Evolutionary conservation across 331 rosid genomes (phyloP).

Genomic region (Saraca asoca): DNA sequence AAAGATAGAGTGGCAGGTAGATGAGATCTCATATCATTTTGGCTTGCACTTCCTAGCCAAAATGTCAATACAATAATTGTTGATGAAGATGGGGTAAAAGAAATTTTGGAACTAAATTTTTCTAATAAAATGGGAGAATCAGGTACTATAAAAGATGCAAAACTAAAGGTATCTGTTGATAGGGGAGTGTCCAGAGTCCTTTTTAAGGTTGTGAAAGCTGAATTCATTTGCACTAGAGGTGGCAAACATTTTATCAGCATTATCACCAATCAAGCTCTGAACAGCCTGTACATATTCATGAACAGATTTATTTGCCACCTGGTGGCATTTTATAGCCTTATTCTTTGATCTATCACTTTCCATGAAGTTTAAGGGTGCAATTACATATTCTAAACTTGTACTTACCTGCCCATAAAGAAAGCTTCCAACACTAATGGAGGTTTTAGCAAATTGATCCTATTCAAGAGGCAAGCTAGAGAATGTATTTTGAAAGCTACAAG

Average conservation of each 20-base stretch:
- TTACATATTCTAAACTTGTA: constrained; percentile 83
- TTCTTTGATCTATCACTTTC: constrained; percentile 53
- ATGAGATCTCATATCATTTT: constrained; percentile 60
- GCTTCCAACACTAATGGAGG: constrained; percentile 93
- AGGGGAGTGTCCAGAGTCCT: constrained; percentile 47
- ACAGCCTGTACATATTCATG: constrained; percentile 52
- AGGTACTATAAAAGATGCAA: constrained; percentile 57
- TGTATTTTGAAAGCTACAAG: constrained; percentile 85
- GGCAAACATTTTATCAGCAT: constrained; percentile 66
- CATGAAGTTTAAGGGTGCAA: constrained; percentile 41
- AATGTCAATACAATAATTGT: constrained; percentile 79
- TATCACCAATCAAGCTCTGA: constrained; percentile 66
- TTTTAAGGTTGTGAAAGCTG: constrained; percentile 54
- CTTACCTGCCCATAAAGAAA: constrained; percentile 86
- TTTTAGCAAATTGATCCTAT: constrained; percentile 77
- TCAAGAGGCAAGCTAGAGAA: constrained; percentile 87
- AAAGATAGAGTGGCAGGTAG: constrained; percentile 63
- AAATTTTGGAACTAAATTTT: constrained; percentile 64
- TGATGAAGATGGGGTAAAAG: constrained; percentile 56
- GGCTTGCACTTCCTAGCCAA: constrained; percentile 81
- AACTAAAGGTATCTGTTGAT: constrained; percentile 68
- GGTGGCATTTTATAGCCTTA: constrained; percentile 40
- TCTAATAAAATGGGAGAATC: constrained; percentile 88
- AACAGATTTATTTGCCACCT: constrained; percentile 47
- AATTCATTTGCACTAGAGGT: constrained; percentile 68